Evolutionary conservation across 805 yeast species (phyloP).

Genomic region (Hanseniaspora nectarophila): DNA sequence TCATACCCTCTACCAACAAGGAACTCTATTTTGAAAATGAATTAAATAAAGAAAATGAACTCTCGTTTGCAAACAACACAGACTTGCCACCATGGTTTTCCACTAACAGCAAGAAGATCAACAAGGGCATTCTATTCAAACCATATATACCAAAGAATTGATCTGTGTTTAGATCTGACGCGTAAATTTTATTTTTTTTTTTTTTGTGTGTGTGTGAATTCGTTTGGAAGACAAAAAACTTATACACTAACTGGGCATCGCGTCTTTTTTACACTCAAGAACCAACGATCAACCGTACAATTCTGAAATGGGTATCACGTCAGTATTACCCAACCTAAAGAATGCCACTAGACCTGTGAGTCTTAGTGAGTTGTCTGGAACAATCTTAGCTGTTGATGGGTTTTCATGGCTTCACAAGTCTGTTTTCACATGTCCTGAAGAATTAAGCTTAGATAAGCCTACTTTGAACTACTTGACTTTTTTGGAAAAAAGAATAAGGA

Average conservation of each 20-base stretch:
- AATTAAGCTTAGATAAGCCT: slow-evolving; percentile 56
- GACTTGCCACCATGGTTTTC: slow-evolving; percentile 14
- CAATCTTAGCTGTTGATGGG: slow-evolving; percentile 82
- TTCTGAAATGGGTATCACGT: slow-evolving; percentile 68
- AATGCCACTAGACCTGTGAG: slow-evolving; percentile 53
- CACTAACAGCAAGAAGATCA: background rate
- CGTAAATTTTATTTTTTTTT: background rate
- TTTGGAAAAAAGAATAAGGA: slow-evolving; percentile 26
- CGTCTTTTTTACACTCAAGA: no score
- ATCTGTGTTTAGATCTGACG: background rate
- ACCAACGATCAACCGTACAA: no score
- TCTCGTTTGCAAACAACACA: slow-evolving; percentile 5
- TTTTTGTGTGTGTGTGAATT: background rate
- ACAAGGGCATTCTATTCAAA: background rate
- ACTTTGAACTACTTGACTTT: slow-evolving; percentile 64
- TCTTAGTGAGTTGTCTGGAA: slow-evolving; percentile 53
- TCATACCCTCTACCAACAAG: slow-evolving; percentile 8
- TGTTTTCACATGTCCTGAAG: slow-evolving; percentile 69
- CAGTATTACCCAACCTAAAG: slow-evolving; percentile 67
- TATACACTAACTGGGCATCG: no score
- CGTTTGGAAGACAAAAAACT: no score
- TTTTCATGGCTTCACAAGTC: slow-evolving; percentile 95
- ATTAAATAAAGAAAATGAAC: background rate
- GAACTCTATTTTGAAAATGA: background rate
- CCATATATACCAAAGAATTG: background rate